phyloP scores from a whole-genome alignment of 768 basidiomycete species.

The Podaxis sp. region DNA sequence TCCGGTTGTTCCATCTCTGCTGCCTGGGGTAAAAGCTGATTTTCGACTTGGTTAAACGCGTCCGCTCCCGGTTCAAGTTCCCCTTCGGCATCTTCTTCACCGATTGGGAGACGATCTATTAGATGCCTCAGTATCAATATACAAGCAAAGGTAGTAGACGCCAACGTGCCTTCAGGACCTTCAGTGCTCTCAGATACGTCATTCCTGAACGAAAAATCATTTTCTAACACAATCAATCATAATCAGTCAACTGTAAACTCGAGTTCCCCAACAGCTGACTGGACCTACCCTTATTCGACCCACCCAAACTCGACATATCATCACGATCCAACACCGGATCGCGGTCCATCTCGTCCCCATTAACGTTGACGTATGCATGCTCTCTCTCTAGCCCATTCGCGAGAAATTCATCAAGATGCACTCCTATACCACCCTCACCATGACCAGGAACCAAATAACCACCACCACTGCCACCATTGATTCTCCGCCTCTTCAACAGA shows the following conservation, averaged over 20 bases:
- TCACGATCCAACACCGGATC: slow-evolving; percentile 1
- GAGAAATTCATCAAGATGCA: slow-evolving; percentile 8
- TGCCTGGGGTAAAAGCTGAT: neutral
- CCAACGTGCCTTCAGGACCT: neutral
- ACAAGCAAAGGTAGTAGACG: neutral
- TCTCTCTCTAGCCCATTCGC: slow-evolving; percentile 4
- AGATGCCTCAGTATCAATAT: neutral
- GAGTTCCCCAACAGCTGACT: neutral
- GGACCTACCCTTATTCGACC: slow-evolving; percentile 5
- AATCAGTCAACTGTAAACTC: neutral
- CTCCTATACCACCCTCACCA: neutral
- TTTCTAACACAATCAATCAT: neutral
- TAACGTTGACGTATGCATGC: neutral
- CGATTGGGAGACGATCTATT: neutral
- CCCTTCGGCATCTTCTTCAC: slow-evolving; percentile 10
- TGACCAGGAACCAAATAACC: neutral
- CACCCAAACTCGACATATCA: slow-evolving; percentile 5
- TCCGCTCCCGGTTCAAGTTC: neutral
- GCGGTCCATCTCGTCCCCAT: neutral
- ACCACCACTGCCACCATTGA: too few species aligned
- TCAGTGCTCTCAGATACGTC: slow-evolving; percentile 7
- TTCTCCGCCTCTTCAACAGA: neutral
- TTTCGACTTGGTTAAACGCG: neutral
- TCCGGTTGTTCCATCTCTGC: neutral
- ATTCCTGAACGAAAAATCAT: slow-evolving; percentile 9